phyloP scores from a whole-genome alignment of 768 basidiomycete genomes.

The Podaxis carcinomalis region DNA sequence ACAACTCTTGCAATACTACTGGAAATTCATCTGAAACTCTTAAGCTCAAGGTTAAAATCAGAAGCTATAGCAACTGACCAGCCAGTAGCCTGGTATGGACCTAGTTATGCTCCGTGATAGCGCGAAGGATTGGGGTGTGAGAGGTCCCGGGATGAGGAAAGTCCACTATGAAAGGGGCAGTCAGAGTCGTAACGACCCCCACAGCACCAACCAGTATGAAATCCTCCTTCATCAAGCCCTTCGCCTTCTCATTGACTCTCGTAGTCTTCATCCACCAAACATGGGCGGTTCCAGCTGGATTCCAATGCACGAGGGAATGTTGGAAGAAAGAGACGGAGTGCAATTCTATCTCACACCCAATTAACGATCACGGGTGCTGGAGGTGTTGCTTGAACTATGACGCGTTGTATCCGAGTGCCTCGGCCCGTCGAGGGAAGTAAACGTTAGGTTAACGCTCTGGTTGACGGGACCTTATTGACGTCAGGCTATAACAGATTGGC shows the following conservation, averaged over 20 bases:
- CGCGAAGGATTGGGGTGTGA: no score
- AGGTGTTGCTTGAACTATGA: conserved; percentile 4
- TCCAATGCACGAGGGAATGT: conserved; percentile 4
- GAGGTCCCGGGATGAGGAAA: no score
- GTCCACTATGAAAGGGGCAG: no score
- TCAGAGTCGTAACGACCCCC: neutral
- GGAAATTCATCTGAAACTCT: no score
- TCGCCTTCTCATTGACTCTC: neutral
- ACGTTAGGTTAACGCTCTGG: neutral
- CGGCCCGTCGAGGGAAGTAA: neutral
- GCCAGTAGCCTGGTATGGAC: no score
- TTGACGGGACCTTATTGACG: neutral
- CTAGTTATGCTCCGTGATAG: no score
- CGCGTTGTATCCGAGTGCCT: neutral
- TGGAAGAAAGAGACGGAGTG: neutral
- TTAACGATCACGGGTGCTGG: conserved; percentile 8
- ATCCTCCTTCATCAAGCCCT: neutral
- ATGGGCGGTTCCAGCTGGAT: conserved; percentile 4
- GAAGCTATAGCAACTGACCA: no score
- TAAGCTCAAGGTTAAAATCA: no score
- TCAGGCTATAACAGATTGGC: neutral
- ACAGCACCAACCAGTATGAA: neutral
- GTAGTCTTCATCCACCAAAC: neutral
- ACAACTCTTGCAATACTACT: no score
- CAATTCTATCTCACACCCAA: conserved; percentile 4